Evolutionary conservation across 2,329 filamentous ascomycete genomes (phyloP).

Genomic region (Grosmannia huntii): DNA sequence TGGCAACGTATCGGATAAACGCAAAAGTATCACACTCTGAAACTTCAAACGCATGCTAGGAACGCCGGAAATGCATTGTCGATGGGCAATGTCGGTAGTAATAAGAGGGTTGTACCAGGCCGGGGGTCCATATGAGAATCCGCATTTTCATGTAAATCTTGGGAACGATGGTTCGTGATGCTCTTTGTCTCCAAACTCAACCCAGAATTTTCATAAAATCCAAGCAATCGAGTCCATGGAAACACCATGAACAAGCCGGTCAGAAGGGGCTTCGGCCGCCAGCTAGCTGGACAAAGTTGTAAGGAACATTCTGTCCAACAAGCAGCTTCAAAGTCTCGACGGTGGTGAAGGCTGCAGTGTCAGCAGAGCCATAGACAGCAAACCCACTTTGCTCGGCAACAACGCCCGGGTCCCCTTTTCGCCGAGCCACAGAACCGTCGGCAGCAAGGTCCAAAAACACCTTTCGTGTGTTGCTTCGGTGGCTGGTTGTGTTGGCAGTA

Average conservation of each 20-base stretch:
- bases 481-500: slow-evolving; percentile 15
- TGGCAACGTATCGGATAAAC: not conserved
- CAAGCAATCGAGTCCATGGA: not conserved
- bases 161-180: not conserved
- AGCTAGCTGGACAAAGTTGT: slow-evolving; percentile 73
- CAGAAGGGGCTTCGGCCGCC: slow-evolving; percentile 37
- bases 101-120: not conserved
- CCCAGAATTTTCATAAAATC: not conserved
- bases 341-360: slow-evolving; percentile 73
- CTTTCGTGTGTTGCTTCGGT: slow-evolving; percentile 34
- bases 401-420: slow-evolving; percentile 53
- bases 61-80: not conserved
- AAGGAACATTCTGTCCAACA: slow-evolving; percentile 77
- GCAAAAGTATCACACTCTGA: not conserved
- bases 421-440: slow-evolving; percentile 24
- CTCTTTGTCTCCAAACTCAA: not conserved
- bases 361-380: slow-evolving; percentile 64
- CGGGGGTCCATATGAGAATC: not conserved
- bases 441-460: slow-evolving; percentile 73
- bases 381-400: slow-evolving; percentile 66
- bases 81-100: not conserved
- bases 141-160: not conserved
- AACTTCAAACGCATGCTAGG: not conserved
- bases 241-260: slow-evolving; percentile 5
- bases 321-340: slow-evolving; percentile 68